Evolutionary conservation across 306 rosid species (phyloP), one percentile per base, ranked within the genome.

Genomic region (Inga leiocalycina): DNA sequence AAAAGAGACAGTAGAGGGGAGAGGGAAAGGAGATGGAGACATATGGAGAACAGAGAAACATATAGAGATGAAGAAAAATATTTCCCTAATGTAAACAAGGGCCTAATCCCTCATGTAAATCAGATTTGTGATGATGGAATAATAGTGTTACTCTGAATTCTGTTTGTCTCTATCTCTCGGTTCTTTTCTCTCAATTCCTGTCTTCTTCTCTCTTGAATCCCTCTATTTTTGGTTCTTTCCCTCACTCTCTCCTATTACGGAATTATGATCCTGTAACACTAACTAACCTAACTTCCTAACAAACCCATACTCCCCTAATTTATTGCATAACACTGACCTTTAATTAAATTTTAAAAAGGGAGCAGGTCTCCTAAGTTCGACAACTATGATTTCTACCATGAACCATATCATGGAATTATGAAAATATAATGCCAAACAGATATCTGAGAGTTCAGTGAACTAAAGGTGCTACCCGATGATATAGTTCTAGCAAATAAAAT

Each of bases 401-500:
- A 48, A 41, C 76, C 24, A 71, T 66, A 67, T 32, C 81, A 77
- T 15, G 51, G 19, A 27, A 74, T 59, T 48, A 46, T 20, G 78
- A 46, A 52, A 52, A 69, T 79, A 72, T 45, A 79, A 30, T n/a
- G 12, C 67, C 70, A 14, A 66, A 72, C 16, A n/a, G 35, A 84
- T 57, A 69, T 71, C 69, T 22, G 30, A 62, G 22, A 62, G 69
- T 62, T 41, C 69, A 70, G 49, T 41, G 78, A 78, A 85, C 70
- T 27, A 74, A 48, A 64, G 67, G 39, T 22, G 44, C 1, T 75
- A 49, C 22, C 52, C 43, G 75, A 75, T 59, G 27, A 61, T 69
- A 62, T 71, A 24, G 44, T 74, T 78, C 77, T 65, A 57, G 46
- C n/a, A 66, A 52, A 71, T 72, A 77, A 69, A 30, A 19, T 16